These are phyloP conservation scores for Amaranthus tricolor DNA, from an alignment of 179 eudicot genomes.

Conservation along the genomic window DNA sequence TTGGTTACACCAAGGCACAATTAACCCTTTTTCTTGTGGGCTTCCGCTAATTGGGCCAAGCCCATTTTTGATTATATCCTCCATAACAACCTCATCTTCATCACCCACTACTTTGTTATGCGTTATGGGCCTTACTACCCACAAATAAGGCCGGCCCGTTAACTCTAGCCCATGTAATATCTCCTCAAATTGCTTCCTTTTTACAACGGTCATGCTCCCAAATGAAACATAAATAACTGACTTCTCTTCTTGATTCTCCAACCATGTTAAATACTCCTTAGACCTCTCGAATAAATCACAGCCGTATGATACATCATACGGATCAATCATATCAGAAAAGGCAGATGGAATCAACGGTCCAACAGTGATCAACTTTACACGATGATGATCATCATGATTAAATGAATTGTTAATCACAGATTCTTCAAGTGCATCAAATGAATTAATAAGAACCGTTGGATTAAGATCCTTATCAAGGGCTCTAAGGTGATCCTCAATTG, in stretches of 20 bases:
- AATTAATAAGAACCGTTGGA: conserved; percentile 21
- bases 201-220: conserved; percentile 12
- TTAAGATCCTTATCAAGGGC: conserved; percentile 30
- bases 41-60: conserved; percentile 8
- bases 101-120: conserved; percentile 1
- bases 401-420: neutral
- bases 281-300: conserved; percentile 25
- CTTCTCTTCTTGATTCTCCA: conserved; percentile 14
- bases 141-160: conserved; percentile 25
- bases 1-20: conserved; percentile 30
- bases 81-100: conserved; percentile 16
- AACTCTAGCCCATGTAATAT: conserved; percentile 12
- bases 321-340: conserved; percentile 13
- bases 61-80: conserved; percentile 8
- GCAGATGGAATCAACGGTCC: conserved; percentile 26
- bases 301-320: conserved; percentile 18
- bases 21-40: conserved; percentile 22
- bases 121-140: conserved; percentile 20
- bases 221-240: conserved; percentile 26
- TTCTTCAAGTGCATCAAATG: conserved; percentile 19
- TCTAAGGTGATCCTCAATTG: conserved; percentile 39
- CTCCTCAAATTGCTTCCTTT: conserved; percentile 19
- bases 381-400: conserved; percentile 12
- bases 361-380: conserved; percentile 8
- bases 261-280: conserved; percentile 19